Base-by-base conservation (phyloP, 2,329 filamentous ascomycete genomes). In the Gaeumannomyces sp. region DNA sequence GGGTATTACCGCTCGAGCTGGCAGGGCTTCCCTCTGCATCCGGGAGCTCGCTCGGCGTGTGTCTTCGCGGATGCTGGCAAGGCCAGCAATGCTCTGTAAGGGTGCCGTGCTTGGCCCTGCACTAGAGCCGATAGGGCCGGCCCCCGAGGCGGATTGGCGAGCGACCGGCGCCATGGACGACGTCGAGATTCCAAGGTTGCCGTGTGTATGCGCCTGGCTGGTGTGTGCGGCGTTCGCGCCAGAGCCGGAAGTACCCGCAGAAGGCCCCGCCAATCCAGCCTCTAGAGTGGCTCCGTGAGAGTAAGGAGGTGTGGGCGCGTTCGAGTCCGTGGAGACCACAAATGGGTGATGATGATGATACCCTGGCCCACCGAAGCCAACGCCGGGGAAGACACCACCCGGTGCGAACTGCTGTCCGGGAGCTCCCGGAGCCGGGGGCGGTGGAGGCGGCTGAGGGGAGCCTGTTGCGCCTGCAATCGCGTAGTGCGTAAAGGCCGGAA, bases 241-340 rank as follows among this genome's bases (percentile, higher is more conserved):
- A 2, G 45, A 7, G 25, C 50, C 25, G 2, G 38, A 50, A 56
- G 33, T 53, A 8, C 33, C 60, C 19, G 29, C 5, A 22, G 61
- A 53, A 29, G 61, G 61, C 13, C 61, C 61, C 13, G 61, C 61
- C 28, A 62, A 35, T 62, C 38, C 61, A n/a, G 35, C 61, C 45
- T 62, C 61, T 27, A 56, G 61, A 38, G 60, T 61, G 14, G 27
- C 29, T 2, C 45, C 45, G 22, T 53, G 45, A 53, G 45, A 53
- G n/a, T 53, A 53, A 3, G 45, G 45, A n/a, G 45, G 25, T 8
- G 33, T 19, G 13, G 33, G 33, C 19, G 60, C 14, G 33, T 25
- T 28, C 6, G 11, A 2, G 31, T 61, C 16, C 10, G 33, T 33
- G 31, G 60, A 11, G 10, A 61, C 13, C 10, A 45, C 60, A 28